Base-by-base conservation (phyloP, 495 filamentous ascomycete species). In the Penicillium macrosclerotiorum region DNA sequence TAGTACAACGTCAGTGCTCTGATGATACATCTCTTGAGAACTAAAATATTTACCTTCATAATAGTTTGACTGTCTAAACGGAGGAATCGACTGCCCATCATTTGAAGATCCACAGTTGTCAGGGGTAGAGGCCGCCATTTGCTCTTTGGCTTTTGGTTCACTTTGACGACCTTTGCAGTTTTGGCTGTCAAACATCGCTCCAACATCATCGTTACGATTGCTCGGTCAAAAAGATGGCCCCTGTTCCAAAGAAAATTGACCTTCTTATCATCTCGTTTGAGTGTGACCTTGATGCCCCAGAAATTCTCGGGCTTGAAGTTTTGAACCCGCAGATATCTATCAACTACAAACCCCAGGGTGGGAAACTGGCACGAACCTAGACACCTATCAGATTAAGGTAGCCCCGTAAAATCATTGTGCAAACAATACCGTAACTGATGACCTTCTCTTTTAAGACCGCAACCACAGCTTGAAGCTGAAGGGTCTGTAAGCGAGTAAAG, bases 71-170 rank as follows among this genome's bases (percentile, higher is more conserved):
- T 88, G 47, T 86, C 88, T 78, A 98, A 83, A 14, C 82, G 78
- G 9, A 97, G 75, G 57, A 90, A 94, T 38, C 79, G 74, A 51
- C 83, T 93, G 14, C 94, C 93, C 75, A 90, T 89, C 74, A 96
- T 97, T 60, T 97, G 93, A n/a, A 98, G 69, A 55, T 98, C 94
- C n/a, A 98, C 89, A 0, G 93, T 98, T 0, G 93, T 98, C 54
- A 98, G 72, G 1, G 93, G 93, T 24, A 98, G 62, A 2, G 93
- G 93, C 55, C 89, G 87, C 90, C 85, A 95, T 69, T 94, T 96
- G 53, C 84, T 91, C 13, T 91, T 95, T 1, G 90, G 89, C 63
- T 95, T 96, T 59, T 87, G 85, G 49, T 86, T 80, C 20, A 96
- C 83, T 55, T 88, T 92, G 12, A 69, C 82, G 27, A 98, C 88